Base-by-base conservation (phyloP, 306 rosid genomes). In the Lablab purpureus region DNA sequence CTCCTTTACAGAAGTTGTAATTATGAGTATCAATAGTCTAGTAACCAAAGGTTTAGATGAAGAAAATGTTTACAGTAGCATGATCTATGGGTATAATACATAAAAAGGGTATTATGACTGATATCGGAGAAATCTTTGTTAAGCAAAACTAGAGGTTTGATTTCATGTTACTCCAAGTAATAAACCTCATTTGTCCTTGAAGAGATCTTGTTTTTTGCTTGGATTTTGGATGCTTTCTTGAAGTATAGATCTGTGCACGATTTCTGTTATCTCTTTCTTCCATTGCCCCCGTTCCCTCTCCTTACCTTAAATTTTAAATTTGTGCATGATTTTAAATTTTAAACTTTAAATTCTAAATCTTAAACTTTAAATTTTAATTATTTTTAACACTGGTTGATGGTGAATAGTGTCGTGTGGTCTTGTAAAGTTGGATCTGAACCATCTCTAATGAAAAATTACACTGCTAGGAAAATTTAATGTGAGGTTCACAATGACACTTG, bases 81-180 rank as follows among this genome's bases (percentile, higher is more conserved):
- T 73, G 40, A 21, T 73, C 47, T 43, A 21, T 66, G 11, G 71
- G 28, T 41, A 12, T 25, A n/a, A 12, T 25, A n/a, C 22, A 30
- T 52, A 28, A 46, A 70, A 30, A 41, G 50, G 45, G n/a, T 65
- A 19, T 51, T 6, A 46, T 43, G 79, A 75, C 72, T 60, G 32
- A 62, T 28, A 32, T 37, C n/a, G 25, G 75, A 18, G 32, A 67
- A 67, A 41, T 51, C 32, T 81, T n/a, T 54, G 71, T 66, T 45
- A 22, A 15, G 84, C 36, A 17, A 65, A 66, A 54, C 36, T 36
- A 21, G 27, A 73, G 30, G 13, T 64, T 18, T 64, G 47, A 34
- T 64, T 64, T 64, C 18, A 34, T 34, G 0, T 63, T 34, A 32
- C 47, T 62, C 43, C 6, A 62, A 7, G 34, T 66, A 46, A 51